Conservation (phyloP, 805 yeast species). For the Schwanniomyces sp. region DNA sequence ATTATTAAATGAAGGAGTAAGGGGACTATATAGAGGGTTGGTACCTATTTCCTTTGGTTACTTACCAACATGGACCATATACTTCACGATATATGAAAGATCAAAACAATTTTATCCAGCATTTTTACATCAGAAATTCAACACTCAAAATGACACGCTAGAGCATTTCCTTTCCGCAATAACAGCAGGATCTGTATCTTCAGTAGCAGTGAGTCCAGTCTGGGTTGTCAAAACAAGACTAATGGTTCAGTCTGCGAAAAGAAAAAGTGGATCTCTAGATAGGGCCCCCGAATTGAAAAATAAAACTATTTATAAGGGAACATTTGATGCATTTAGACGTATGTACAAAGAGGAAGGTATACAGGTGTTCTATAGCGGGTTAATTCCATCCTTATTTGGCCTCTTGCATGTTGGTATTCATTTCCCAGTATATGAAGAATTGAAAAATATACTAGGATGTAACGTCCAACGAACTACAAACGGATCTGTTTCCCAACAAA, state of each 20-base stretch:
- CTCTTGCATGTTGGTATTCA: slow-evolving; percentile 93
- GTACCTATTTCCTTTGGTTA: slow-evolving; percentile 93
- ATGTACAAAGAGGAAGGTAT: slow-evolving; percentile 83
- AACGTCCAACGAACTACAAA: slow-evolving; percentile 1
- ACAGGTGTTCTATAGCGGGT: slow-evolving; percentile 80
- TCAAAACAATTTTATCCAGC: slow-evolving; percentile 59
- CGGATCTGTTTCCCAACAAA: background rate
- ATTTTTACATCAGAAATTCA: slow-evolving; percentile 27
- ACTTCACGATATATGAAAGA: slow-evolving; percentile 84
- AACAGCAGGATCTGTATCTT: slow-evolving; percentile 84
- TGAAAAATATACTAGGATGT: slow-evolving; percentile 54
- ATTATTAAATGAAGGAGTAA: slow-evolving; percentile 70
- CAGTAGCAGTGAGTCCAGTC: slow-evolving; percentile 86
- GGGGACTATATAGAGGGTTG: slow-evolving; percentile 86
- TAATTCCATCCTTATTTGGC: slow-evolving; percentile 88
- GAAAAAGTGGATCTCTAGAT: slow-evolving; percentile 31
- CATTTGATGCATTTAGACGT: slow-evolving; percentile 77
- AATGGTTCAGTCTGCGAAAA: slow-evolving; percentile 74
- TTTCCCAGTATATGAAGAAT: slow-evolving; percentile 87
- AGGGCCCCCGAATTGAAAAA: slow-evolving; percentile 3
- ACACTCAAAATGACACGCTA: slow-evolving; percentile 21
- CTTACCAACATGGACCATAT: slow-evolving; percentile 97
- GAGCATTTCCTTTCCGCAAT: slow-evolving; percentile 64
- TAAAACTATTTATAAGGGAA: slow-evolving; percentile 56
- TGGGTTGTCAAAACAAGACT: slow-evolving; percentile 97